Evolutionary conservation across 257 asterid species (phyloP), one percentile per base, ranked within the genome.

Genomic region (Henckelia pumila): DNA sequence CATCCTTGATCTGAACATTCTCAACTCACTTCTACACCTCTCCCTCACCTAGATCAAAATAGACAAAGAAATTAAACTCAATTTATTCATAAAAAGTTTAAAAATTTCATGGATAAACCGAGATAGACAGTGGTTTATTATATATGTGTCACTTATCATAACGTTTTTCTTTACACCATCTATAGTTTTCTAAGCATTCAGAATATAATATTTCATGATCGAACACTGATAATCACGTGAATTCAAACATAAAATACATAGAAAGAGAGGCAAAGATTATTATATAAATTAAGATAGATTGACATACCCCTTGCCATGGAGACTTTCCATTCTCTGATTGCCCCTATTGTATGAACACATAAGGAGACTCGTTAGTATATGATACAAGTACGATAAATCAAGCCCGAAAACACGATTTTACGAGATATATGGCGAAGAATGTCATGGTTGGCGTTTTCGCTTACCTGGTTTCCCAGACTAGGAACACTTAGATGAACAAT

Each of bases 271-370:
- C 14, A 35, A 35, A 35, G 0, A 1, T 35, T 35, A 8, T 35
- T 1, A 35, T 1, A 35, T 1, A 35, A 35, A 35, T 35, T 8
- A 35, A 32, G 37, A 32, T 10, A 8, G 44, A 3, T 35, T 1
- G 6, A 66, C 88, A 21, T 85, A 87, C 98, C 94, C 93, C 96
- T 78, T 64, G 75, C 95, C 96, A 84, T 37, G 95, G 81, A 70
- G 98, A 81, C 68, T 80, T 76, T 24, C 94, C 95, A 0, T 81
- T 64, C 56, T 78, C 83, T 1, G 82, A 64, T 69, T 80, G 65
- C 32, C 98, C 98, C 98, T 88, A 9, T 35, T 35, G 61, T 59
- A 30, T 47, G 66, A 55, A 74, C 56, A 61, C 5, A 28, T 13
- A 59, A 26, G 65, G 37, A 59, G 20, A 7, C 19, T 40, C 28